These are phyloP conservation scores for Stenogyne calaminthoides DNA, from an alignment of 305 asterid genomes.

Conservation along the genomic window DNA sequence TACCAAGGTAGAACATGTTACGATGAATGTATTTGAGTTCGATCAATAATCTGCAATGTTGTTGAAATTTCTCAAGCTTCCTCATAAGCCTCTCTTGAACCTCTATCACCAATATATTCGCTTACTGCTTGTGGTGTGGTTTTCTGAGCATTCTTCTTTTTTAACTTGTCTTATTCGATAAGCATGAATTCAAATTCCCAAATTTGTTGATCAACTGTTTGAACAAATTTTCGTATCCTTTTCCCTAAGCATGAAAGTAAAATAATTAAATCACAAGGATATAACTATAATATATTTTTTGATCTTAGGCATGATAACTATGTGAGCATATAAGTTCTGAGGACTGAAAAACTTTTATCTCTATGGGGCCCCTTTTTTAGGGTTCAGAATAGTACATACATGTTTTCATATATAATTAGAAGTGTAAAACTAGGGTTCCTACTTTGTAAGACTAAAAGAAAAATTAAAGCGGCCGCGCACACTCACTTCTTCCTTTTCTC, in stretches of 20 bases:
- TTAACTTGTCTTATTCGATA: background rate
- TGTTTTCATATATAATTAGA: too few relatives aligned
- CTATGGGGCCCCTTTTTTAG: conserved; percentile 2
- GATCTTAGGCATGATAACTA: conserved; percentile 2
- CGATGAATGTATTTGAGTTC: conserved; percentile 1
- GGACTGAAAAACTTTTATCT: conserved; percentile 2
- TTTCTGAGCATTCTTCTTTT: background rate
- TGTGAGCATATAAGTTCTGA: background rate
- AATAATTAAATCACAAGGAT: background rate
- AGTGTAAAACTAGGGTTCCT: too few relatives aligned
- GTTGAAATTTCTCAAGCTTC: conserved; percentile 11
- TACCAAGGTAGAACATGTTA: conserved; percentile 61
- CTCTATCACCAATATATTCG: background rate
- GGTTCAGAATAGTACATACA: too few relatives aligned
- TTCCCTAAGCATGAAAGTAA: background rate
- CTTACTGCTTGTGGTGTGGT: background rate
- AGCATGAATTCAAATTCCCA: background rate
- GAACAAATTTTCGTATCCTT: background rate
- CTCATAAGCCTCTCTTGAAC: background rate
- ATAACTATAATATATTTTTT: background rate
- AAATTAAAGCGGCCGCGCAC: too few relatives aligned
- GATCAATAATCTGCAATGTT: conserved; percentile 1
- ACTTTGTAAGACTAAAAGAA: too few relatives aligned
- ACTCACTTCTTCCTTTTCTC: too few relatives aligned
- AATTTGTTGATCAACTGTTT: background rate